Base-by-base conservation (phyloP, 441 rosid species). In the Arabidopsis hybrid region DNA sequence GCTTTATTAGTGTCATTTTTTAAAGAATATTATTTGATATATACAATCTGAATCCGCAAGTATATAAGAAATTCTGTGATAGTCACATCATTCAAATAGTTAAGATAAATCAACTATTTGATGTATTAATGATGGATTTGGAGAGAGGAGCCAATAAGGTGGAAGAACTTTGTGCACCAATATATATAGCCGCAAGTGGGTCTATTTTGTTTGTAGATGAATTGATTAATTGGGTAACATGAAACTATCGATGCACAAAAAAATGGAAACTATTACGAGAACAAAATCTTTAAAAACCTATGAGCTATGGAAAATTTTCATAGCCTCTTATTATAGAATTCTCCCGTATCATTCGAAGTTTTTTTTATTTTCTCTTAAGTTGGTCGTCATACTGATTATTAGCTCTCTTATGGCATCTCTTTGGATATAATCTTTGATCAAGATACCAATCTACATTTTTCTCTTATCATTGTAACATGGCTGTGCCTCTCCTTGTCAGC, bases 401-500 rank as follows among this genome's bases (percentile, higher is more conserved):
- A 21, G 26, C 26, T 21, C 26, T 21, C 26, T 21, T 21, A 21
- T 21, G 26, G 26, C 26, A 21, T 31, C 32, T 31, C 32, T 31
- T 31, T 31, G 32, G 32, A 31, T 31, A 50, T 8, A 17, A 55
- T 40, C 3, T 17, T n/a, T 18, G 26, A 35, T 43, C 51, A 77
- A 51, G 76, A 77, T 18, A 66, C 36, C 52, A 71, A 60, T 72
- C 47, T 72, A 53, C 76, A 77, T 34, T 36, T 52, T 43, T 60
- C 56, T 66, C 47, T 60, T 4, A 45, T 29, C 53, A 77, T 2
- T 17, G 5, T 65, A 52, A 67, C 68, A 21, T 77, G 73, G n/a
- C 46, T 61, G 55, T 74, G 86, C 18, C 71, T 74, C 68, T 77
- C 66, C 58, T 84, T 87, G 61, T 82, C 79, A n/a, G 58, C 65